These are phyloP conservation scores for Penicillium rolfsii DNA, from an alignment of 2,329 filamentous ascomycete genomes.

Conservation along the genomic window DNA sequence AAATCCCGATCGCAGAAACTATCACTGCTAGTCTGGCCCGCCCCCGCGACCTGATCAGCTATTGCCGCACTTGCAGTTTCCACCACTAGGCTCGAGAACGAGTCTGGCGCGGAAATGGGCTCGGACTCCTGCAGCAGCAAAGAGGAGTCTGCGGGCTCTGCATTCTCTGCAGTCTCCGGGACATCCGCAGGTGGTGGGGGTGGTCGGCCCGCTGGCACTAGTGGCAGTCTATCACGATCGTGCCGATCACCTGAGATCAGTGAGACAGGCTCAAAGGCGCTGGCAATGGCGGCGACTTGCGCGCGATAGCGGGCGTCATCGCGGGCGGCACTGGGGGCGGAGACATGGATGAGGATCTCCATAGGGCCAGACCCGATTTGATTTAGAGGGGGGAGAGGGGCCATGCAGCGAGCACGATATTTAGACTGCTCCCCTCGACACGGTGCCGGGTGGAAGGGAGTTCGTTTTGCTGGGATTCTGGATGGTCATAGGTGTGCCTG, in stretches of 20 bases:
- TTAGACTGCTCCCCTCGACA: not conserved
- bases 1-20: not conserved
- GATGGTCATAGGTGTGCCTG: constrained; percentile 2
- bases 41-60: not conserved
- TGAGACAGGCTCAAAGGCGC: constrained; percentile 39
- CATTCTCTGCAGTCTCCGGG: not conserved
- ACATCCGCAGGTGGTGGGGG: not conserved
- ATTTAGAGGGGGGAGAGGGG: not conserved
- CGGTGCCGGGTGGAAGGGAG: not conserved
- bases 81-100: not conserved
- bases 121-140: not conserved
- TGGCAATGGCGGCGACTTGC: constrained; percentile 41
- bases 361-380: constrained; percentile 18
- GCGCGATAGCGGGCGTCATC: constrained; percentile 46
- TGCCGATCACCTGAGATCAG: not conserved
- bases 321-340: constrained; percentile 40
- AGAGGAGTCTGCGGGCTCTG: not conserved
- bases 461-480: not conserved
- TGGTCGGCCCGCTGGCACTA: not conserved
- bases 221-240: not conserved
- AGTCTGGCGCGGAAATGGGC: constrained; percentile 1
- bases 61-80: not conserved
- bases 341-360: constrained; percentile 49
- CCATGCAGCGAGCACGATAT: not conserved
- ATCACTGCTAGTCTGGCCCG: not conserved